A percentile compares a stretch with the other conserved stretches of the same genome.
Evolutionary conservation across 1,139 yeast genomes (phyloP).

Genomic region (Wickerhamiella pararugosa): DNA sequence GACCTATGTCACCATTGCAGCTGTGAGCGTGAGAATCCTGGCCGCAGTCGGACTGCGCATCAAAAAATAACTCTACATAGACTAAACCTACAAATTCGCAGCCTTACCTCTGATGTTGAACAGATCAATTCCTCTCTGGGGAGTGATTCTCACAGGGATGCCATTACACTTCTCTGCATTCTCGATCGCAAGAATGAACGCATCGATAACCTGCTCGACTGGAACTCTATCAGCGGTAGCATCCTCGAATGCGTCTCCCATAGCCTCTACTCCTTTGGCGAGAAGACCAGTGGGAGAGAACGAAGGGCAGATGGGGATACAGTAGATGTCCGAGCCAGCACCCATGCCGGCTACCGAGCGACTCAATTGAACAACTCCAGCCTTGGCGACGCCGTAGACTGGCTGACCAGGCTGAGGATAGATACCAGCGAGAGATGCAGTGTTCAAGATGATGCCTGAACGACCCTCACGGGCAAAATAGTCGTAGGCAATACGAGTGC

Average conservation of each 20-base stretch:
- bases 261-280: slow-evolving; percentile 3
- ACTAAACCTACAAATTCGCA: too few relatives aligned
- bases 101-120: not conserved
- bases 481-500: slow-evolving; percentile 4
- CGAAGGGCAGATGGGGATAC: slow-evolving; percentile 4
- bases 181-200: slow-evolving; percentile 4
- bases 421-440: slow-evolving; percentile 7
- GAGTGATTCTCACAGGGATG: slow-evolving; percentile 1
- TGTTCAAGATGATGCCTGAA: slow-evolving; percentile 4
- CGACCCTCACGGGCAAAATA: slow-evolving; percentile 5
- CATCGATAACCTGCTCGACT: slow-evolving; percentile 5
- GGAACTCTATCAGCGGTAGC: slow-evolving; percentile 4
- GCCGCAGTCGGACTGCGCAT: too few relatives aligned
- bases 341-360: slow-evolving; percentile 1
- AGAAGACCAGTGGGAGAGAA: slow-evolving; percentile 6
- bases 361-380: slow-evolving; percentile 3
- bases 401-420: slow-evolving; percentile 7
- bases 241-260: slow-evolving; percentile 2
- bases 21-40: not conserved
- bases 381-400: slow-evolving; percentile 3
- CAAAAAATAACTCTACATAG: too few relatives aligned
- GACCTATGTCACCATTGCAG: slow-evolving; percentile 29
- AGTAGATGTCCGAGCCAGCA: not conserved
- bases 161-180: slow-evolving; percentile 2
- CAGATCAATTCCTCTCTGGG: slow-evolving; percentile 3